Base-by-base conservation (phyloP, 805 yeast species). In the Saccharomycopsis schoenii region DNA sequence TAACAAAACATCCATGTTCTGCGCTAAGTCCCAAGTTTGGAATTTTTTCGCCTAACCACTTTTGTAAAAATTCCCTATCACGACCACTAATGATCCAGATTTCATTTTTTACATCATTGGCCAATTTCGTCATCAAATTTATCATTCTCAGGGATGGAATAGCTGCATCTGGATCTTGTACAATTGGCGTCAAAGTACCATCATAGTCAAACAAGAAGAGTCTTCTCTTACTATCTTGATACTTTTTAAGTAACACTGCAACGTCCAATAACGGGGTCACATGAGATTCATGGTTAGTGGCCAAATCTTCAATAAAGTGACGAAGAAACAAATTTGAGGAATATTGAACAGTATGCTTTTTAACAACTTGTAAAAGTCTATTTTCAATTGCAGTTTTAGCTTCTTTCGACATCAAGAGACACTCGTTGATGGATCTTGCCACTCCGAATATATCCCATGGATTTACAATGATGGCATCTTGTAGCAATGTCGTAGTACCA, bases 361-460 rank as follows among this genome's bases (percentile, higher is more conserved):
- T 79, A 1, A 92, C 96, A 58, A 83, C 80, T 14, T 80, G 68
- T 72, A 84, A 88, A 57, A 91, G 72, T 59, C 78, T 80, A 12
- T 70, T 67, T 68, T 86, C 87, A 56, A 83, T 71, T 4, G 67
- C 69, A 2, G 67, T 65, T 64, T 80, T 82, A 12, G 77, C 77
- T 9, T 74, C 79, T 2, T 72, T 71, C 1, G 83, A 67, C 83
- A 88, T 78, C 24, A 71, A 67, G 21, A 94, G 78, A 57, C 91
- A 81, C 58, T 82, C 83, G 70, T 91, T 78, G 60, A 96, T 87
- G 6, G 91, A 81, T 67, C 83, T 87, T 1, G 99, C 93, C 42
- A 93, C 93, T 1, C 96, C 96, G 29, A 89, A 93, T 0, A 96
- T 80, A 74, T 94, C 98, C 97, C 97, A 94, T 8, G 99, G 99